Evolutionary conservation across 1,139 yeast genomes (phyloP).

Genomic region (Taphrina populina): DNA sequence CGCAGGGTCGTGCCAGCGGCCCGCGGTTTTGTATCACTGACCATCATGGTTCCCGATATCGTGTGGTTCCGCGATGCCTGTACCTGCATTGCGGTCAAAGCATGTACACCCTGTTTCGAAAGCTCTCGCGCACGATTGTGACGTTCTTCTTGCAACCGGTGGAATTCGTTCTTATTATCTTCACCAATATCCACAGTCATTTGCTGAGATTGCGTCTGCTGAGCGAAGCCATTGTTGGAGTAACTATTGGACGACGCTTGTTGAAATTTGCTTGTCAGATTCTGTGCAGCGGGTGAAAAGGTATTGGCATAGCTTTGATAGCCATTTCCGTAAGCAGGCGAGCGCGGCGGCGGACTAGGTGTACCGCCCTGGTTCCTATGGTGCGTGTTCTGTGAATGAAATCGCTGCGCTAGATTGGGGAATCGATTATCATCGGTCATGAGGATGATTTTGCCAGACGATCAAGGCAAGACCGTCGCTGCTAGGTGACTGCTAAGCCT

Average conservation of each 20-base stretch:
- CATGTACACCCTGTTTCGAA: constrained; percentile 27
- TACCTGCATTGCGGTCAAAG: constrained; percentile 11
- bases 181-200: constrained; percentile 6
- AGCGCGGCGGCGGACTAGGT: constrained; percentile 31
- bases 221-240: constrained; percentile 6
- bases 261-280: constrained; percentile 27
- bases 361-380: constrained; percentile 16
- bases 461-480: too few species aligned
- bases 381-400: constrained; percentile 24
- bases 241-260: constrained; percentile 16
- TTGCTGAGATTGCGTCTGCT: constrained; percentile 15
- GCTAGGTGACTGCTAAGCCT: too few species aligned
- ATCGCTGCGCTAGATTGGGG: constrained; percentile 21
- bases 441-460: too few species aligned
- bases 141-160: constrained; percentile 24
- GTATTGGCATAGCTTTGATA: constrained; percentile 23
- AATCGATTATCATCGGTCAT: constrained; percentile 34
- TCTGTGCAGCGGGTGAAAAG: constrained; percentile 28
- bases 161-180: constrained; percentile 15
- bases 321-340: constrained; percentile 26
- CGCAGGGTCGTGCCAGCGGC: constrained; percentile 16
- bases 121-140: constrained; percentile 21
- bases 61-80: constrained; percentile 16
- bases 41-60: constrained; percentile 1
- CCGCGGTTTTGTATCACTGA: constrained; percentile 5